Evolutionary conservation across 2,329 filamentous ascomycete genomes (phyloP), one percentile per base, ranked within the genome.

Genomic region (Helotiales sp.): DNA sequence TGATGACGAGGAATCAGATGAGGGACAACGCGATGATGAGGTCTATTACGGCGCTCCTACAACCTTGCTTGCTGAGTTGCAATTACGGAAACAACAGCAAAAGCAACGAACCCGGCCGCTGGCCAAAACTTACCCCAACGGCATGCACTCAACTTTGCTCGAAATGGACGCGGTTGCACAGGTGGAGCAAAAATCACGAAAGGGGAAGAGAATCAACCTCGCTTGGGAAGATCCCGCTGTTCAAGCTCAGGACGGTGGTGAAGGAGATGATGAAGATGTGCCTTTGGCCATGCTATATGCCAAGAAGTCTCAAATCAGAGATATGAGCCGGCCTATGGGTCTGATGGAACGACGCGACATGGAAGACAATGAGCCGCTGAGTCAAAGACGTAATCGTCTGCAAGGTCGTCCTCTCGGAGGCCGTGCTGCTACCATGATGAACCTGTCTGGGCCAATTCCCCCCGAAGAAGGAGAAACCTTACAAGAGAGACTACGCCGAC

Each of bases 111-210:
- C 90, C 32, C 87, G 89, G 24, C 91, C 91, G 15, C 85, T 89
- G 24, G 84, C 86, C 34, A 87, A 85, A 52, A 79, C 80, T 2
- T 84, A 83, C 72, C 90, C 91, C 22, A 89, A 91, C 63, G 94
- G 93, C n/a, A 90, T 97, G 85, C 93, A 96, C 71, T 92, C 92
- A 15, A 99, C 96, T 0, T 84, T 99, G 3, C 84, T 99, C 0
- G 89, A 99, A 77, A 86, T 98, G 72, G 95, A 99, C 75, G 91
- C 93, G 0, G 93, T 97, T 30, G 92, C 93, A 24, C 92, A 97
- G 78, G 86, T 93, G 26, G 92, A 97, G 77, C 90, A 89, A 72
- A 89, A 90, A 71, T 85, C 91, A 30, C 88, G 95, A 43, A 86
- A 90, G 74, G 86, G 86, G 65, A 92, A 91, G 75, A 91, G 90